Percentiles rank a stretch among this genome's conserved stretches.
These are phyloP conservation scores for Torulaspora quercuum DNA, from an alignment of 805 yeast species.

Conservation along the genomic window DNA sequence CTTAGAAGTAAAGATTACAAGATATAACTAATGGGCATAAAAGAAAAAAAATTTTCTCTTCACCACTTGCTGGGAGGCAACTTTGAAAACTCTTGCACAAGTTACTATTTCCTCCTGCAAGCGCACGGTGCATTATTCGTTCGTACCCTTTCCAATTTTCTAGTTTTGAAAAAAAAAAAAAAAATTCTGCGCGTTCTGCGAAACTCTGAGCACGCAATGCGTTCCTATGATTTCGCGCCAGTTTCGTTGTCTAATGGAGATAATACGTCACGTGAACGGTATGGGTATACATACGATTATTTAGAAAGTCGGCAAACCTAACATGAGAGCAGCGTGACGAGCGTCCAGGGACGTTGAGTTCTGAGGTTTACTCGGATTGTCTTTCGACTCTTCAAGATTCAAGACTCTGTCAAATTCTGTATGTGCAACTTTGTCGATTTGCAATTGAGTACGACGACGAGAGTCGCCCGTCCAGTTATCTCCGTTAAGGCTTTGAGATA, in stretches of 20 bases:
- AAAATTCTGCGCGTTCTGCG: constrained; percentile 19
- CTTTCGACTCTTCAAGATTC: constrained; percentile 31
- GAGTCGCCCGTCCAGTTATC: constrained; percentile 61
- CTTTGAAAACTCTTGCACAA: constrained; percentile 5
- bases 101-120: constrained; percentile 3
- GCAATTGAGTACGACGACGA: constrained; percentile 27
- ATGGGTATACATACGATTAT: neutral
- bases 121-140: constrained; percentile 5
- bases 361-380: neutral
- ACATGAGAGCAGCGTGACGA: constrained; percentile 72
- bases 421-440: constrained; percentile 21
- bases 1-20: constrained; percentile 1
- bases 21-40: neutral
- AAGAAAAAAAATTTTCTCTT: constrained; percentile 14
- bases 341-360: constrained; percentile 54
- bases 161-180: too few species aligned
- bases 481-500: constrained; percentile 48
- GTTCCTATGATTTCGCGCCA: constrained; percentile 11
- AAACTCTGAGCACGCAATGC: constrained; percentile 11
- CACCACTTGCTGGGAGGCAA: too few species aligned
- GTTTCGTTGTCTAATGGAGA: too few species aligned
- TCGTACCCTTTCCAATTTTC: constrained; percentile 5
- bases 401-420: constrained; percentile 29
- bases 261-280: too few species aligned
- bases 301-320: constrained; percentile 73